Percentiles rank a stretch among this genome's conserved stretches.
These are phyloP conservation scores for Cicer cuneatum DNA, from an alignment of 306 rosid genomes.

Conservation along the genomic window DNA sequence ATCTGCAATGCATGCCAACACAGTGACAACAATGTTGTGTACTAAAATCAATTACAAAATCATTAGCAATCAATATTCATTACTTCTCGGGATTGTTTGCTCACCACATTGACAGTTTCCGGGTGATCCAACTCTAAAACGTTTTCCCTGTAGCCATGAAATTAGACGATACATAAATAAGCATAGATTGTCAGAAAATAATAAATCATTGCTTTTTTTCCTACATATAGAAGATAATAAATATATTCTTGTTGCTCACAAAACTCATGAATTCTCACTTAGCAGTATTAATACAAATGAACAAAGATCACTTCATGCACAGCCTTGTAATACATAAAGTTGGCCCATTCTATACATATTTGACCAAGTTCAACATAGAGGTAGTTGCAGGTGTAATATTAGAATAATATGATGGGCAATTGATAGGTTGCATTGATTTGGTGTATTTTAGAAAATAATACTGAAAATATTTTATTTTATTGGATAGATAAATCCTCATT, in stretches of 20 bases:
- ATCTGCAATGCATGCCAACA: constrained; percentile 42
- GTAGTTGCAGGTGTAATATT: not conserved
- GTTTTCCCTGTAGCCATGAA: constrained; percentile 52
- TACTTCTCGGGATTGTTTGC: constrained; percentile 56
- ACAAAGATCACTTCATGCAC: not conserved
- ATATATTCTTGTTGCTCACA: not conserved
- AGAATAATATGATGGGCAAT: not conserved
- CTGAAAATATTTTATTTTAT: no score
- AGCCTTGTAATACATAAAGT: not conserved
- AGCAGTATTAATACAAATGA: not conserved
- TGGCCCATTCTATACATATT: not conserved
- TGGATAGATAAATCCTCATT: not conserved
- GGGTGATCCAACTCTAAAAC: constrained; percentile 46
- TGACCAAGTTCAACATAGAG: not conserved
- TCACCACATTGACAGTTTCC: constrained; percentile 39
- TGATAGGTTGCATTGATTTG: not conserved
- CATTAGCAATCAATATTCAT: constrained; percentile 36
- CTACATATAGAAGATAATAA: not conserved
- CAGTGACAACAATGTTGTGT: constrained; percentile 22
- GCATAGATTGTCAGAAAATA: constrained; percentile 16
- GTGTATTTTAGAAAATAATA: not conserved
- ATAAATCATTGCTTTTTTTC: not conserved
- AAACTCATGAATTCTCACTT: not conserved
- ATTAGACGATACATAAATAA: constrained; percentile 18
- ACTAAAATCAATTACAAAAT: constrained; percentile 18